Percentiles rank a stretch among this genome's conserved stretches.
Evolutionary conservation across 352 stramenopile genomes (phyloP).

Genomic region (Halophytophthora batemanensis): DNA sequence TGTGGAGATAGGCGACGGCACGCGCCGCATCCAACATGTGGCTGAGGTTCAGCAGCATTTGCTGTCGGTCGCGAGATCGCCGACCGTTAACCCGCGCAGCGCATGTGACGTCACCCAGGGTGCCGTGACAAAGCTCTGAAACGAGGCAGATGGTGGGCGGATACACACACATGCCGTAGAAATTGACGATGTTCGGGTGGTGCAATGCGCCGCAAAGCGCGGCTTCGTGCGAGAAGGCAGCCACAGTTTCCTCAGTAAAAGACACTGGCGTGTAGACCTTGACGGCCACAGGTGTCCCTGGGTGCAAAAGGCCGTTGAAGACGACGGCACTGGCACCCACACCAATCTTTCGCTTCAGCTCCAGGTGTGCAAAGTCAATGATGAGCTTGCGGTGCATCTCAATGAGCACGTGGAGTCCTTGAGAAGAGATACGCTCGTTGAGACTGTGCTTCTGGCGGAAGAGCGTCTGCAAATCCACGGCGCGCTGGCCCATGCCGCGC

Average conservation of each 20-base stretch:
- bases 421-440: conserved; percentile 27
- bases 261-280: conserved; percentile 59
- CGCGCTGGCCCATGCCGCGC: conserved; percentile 32
- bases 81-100: neutral
- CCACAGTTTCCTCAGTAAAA: conserved; percentile 53
- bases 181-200: conserved; percentile 58
- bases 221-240: conserved; percentile 55
- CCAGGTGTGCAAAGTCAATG: conserved; percentile 71
- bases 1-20: conserved; percentile 69
- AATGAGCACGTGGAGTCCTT: conserved; percentile 63
- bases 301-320: conserved; percentile 37
- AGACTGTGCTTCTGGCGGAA: conserved; percentile 28
- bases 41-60: conserved; percentile 56
- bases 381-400: conserved; percentile 72
- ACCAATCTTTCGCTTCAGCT: conserved; percentile 55
- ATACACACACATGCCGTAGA: conserved; percentile 67
- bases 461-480: conserved; percentile 19
- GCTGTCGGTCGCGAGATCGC: conserved; percentile 22
- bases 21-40: conserved; percentile 68
- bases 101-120: conserved; percentile 37
- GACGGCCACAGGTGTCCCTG: conserved; percentile 40
- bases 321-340: conserved; percentile 42
- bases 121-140: conserved; percentile 72
- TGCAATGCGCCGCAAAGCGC: conserved; percentile 40
- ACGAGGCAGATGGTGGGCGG: conserved; percentile 69